These are phyloP conservation scores for Dendrostoma leiphaemia DNA, from an alignment of 2,329 filamentous ascomycete species.

Conservation along the genomic window DNA sequence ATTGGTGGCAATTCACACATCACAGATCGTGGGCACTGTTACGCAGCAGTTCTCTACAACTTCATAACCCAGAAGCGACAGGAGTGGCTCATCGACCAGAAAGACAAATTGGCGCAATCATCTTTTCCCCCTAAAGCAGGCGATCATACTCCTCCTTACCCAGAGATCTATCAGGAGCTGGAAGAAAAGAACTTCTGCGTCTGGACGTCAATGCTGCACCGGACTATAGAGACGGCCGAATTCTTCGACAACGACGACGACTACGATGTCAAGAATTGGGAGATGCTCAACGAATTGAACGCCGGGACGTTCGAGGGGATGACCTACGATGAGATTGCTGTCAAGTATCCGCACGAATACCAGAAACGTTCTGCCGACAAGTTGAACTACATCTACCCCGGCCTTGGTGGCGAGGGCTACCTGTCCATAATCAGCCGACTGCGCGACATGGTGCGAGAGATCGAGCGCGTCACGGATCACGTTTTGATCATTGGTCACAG, in stretches of 20 bases:
- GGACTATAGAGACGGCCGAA: conserved; percentile 71
- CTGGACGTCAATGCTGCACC: conserved; percentile 96
- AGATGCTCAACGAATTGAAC: conserved; percentile 96
- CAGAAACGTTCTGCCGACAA: conserved; percentile 78
- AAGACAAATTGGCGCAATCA: conserved; percentile 70
- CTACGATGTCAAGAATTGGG: conserved; percentile 69
- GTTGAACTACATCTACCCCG: conserved; percentile 93
- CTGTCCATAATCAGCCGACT: conserved; percentile 95
- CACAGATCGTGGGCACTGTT: conserved; percentile 75
- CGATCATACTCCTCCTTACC: conserved; percentile 92
- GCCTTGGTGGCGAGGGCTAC: conserved; percentile 93
- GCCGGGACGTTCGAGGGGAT: conserved; percentile 90
- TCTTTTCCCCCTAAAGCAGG: conserved; percentile 89
- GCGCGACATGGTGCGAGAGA: conserved; percentile 91
- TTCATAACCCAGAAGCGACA: conserved; percentile 82
- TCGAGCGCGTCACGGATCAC: conserved; percentile 96
- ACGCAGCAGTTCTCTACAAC: conserved; percentile 73
- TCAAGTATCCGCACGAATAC: conserved; percentile 79
- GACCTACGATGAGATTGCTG: conserved; percentile 87
- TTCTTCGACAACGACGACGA: conserved; percentile 68
- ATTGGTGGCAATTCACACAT: conserved; percentile 89
- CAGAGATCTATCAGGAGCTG: conserved; percentile 69
- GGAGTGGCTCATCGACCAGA: conserved; percentile 81
- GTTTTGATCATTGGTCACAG: conserved; percentile 90
- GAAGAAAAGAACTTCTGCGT: conserved; percentile 92